Evolutionary conservation across 1,284 basidiomycete genomes (phyloP).

Genomic region (Heterobasidion occidentale): DNA sequence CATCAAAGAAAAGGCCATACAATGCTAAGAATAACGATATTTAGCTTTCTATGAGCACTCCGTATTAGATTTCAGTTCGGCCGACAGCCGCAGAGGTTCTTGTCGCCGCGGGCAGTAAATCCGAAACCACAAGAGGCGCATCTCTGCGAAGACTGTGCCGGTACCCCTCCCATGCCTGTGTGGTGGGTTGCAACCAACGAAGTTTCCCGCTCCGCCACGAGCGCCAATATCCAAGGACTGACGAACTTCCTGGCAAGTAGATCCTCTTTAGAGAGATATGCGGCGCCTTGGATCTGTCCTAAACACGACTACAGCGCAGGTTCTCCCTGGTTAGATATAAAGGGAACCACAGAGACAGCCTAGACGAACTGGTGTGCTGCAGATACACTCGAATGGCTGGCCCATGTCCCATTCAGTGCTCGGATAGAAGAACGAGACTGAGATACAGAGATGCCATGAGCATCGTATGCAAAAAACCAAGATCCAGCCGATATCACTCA

Average conservation of each 20-base stretch:
- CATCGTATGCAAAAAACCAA: background rate
- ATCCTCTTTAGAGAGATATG: constrained; percentile 23
- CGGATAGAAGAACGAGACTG: constrained; percentile 58
- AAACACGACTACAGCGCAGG: constrained; percentile 24
- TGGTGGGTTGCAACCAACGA: background rate
- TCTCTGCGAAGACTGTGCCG: background rate
- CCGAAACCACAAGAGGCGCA: background rate
- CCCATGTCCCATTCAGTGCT: constrained; percentile 70
- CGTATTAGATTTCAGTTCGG: too few species aligned
- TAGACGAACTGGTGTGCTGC: constrained; percentile 29
- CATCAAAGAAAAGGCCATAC: too few species aligned
- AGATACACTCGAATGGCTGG: constrained; percentile 53
- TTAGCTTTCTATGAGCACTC: too few species aligned
- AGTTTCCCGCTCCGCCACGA: constrained; percentile 1
- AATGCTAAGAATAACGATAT: too few species aligned
- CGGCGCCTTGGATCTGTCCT: constrained; percentile 29
- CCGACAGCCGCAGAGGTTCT: too few species aligned
- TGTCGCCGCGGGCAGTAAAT: background rate
- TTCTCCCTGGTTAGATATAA: background rate
- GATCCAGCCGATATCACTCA: constrained; percentile 16
- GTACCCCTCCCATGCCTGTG: background rate
- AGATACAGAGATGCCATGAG: background rate
- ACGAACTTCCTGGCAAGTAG: constrained; percentile 21
- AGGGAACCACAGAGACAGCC: background rate
- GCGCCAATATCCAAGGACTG: constrained; percentile 26